Percentiles rank a stretch among this genome's conserved stretches.
phyloP scores from a whole-genome alignment of 2,329 filamentous ascomycete genomes.

The Colletotrichum graminicola region DNA sequence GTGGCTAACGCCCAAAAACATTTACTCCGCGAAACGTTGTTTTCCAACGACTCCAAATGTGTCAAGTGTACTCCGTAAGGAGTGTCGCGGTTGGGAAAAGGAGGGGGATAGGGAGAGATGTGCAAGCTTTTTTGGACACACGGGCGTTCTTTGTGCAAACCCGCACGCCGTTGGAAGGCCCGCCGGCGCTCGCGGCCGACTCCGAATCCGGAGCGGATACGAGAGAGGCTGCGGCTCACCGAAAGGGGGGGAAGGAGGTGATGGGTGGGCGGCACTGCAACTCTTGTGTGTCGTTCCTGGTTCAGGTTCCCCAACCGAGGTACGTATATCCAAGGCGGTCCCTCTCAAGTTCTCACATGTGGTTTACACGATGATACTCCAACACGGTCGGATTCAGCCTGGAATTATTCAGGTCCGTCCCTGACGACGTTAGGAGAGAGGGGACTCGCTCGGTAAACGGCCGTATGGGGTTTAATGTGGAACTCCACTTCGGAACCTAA shows the following conservation, averaged over 20 bases:
- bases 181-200: conserved; percentile 14
- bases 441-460: neutral
- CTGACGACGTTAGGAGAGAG: neutral
- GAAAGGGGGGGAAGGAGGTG: neutral
- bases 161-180: conserved; percentile 21
- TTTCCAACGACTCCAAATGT: too few species aligned
- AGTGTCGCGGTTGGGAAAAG: too few species aligned
- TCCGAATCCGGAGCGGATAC: conserved; percentile 28
- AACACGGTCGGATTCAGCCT: neutral
- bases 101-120: neutral
- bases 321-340: too few species aligned
- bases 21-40: too few species aligned
- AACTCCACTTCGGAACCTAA: too few species aligned
- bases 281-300: too few species aligned
- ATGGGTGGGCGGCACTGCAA: too few species aligned
- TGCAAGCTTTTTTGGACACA: conserved; percentile 19
- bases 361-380: too few species aligned
- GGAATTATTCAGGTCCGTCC: neutral
- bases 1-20: too few species aligned
- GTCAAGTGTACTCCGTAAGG: too few species aligned
- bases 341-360: too few species aligned
- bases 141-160: conserved; percentile 4
- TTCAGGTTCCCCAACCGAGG: too few species aligned
- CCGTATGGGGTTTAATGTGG: neutral
- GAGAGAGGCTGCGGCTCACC: neutral